A percentile compares a stretch with the other conserved stretches of the same genome.
phyloP scores from a whole-genome alignment of 2,329 filamentous ascomycete species.

The Pseudogymnoascus sp. region DNA sequence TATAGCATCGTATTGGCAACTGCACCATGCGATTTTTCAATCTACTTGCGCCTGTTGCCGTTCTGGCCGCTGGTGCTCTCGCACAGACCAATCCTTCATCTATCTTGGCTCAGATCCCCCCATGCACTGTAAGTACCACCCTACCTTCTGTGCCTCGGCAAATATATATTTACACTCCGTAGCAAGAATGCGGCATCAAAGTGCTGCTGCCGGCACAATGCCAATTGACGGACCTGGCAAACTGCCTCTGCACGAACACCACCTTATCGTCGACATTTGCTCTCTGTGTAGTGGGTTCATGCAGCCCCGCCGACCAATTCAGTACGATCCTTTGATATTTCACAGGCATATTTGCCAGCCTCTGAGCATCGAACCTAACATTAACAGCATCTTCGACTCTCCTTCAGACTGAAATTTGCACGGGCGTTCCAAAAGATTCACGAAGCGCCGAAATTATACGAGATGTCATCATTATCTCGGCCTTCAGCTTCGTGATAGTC shows the following conservation, averaged over 20 bases:
- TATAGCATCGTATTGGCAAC: neutral
- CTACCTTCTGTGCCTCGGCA: neutral
- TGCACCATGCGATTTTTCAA: neutral
- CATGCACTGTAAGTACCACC: slow-evolving; percentile 4
- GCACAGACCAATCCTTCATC: neutral
- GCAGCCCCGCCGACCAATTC: slow-evolving; percentile 15
- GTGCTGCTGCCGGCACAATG: neutral
- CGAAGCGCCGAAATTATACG: slow-evolving; percentile 15
- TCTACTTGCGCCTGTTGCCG: neutral
- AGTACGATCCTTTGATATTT: slow-evolving; percentile 10
- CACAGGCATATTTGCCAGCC: neutral
- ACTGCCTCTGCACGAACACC: slow-evolving; percentile 19
- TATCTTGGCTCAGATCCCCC: slow-evolving; percentile 2
- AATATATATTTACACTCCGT: neutral
- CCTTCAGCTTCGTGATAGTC: slow-evolving; percentile 15
- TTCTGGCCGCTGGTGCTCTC: neutral
- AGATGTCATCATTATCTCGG: slow-evolving; percentile 12
- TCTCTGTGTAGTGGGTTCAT: slow-evolving; percentile 13
- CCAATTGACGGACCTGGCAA: neutral
- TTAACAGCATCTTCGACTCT: slow-evolving; percentile 11
- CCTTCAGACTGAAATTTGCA: slow-evolving; percentile 16
- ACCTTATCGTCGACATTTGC: slow-evolving; percentile 13
- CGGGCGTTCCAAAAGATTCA: slow-evolving; percentile 11
- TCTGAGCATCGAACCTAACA: neutral
- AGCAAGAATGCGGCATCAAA: slow-evolving; percentile 9